Evolutionary conservation across 129 eudicot species (phyloP), one percentile per base, ranked within the genome.

Genomic region (Chrysanthemum seticuspe): DNA sequence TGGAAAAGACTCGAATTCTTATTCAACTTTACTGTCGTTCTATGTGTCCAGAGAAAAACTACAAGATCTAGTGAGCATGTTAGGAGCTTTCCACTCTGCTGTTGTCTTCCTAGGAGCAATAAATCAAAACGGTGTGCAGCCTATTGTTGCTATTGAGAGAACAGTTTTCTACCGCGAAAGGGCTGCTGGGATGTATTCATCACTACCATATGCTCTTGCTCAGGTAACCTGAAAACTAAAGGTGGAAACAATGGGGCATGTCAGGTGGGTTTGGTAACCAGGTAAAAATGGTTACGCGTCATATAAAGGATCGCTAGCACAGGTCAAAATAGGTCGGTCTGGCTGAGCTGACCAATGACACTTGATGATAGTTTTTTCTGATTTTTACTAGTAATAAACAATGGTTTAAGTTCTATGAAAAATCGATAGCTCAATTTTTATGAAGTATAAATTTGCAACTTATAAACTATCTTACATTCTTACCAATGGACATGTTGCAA

Each of bases 111-210:
- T 92, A 54, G 97, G 97, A 62, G 74, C 87, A 31, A 85, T 68
- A 36, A 92, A 92, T 59, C 81, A 86, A 73, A 71, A 82, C 40
- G 82, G 94, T 3, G 88, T 92, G 11, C 96, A 87, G 51, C 94
- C 96, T 14, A 81, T 87, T 13, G 85, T 92, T 57, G 82, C 86
- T 15, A 70, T 74, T 34, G 96, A 92, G 45, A 83, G 96, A 82
- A 89, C 89, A 0, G 94, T 92, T 49, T 89, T 89, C 77, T 92
- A 92, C 65, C 76, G 97, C 5, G 97, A 92, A 76, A 80, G 86
- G 80, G 92, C 91, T 34, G 92, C 93, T 13, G 97, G 97, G 76
- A 88, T 91, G 97, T 88, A 84, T 82, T 88, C 96, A 0, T 92
- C 98, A 0, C 75, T 88, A 65, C 97, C 96, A 15, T 92, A 89